Conservation (phyloP, 2,329 filamentous ascomycete species). For the Paramyrothecium sp. region DNA sequence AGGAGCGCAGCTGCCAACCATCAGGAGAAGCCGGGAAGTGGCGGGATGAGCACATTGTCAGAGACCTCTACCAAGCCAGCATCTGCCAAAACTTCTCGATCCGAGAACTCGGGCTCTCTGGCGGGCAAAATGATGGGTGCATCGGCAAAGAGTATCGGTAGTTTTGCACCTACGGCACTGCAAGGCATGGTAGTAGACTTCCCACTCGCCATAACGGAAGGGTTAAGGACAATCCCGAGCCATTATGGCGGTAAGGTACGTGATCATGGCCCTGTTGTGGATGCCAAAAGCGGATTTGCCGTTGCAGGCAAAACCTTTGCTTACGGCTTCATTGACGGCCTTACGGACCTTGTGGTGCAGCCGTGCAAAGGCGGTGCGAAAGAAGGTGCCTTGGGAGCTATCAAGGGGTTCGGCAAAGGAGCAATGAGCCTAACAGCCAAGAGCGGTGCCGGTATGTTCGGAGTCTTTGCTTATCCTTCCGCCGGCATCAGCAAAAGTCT, state of each 20-base stretch:
- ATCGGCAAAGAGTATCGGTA: conserved; percentile 8
- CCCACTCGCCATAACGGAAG: conserved; percentile 16
- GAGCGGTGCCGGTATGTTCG: conserved; percentile 6
- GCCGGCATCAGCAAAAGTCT: conserved; percentile 8
- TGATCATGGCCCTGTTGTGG: conserved; percentile 6
- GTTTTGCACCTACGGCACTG: conserved; percentile 12
- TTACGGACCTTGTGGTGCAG: conserved; percentile 8
- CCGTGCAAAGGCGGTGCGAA: conserved; percentile 5
- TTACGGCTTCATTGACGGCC: conserved; percentile 7
- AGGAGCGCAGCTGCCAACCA: background rate
- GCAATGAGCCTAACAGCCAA: conserved; percentile 5
- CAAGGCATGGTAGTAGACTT: conserved; percentile 9
- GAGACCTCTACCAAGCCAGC: background rate
- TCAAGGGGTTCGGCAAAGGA: conserved; percentile 9
- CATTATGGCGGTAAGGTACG: conserved; percentile 9
- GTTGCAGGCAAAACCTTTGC: conserved; percentile 9
- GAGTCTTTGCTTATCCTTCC: conserved; percentile 5
- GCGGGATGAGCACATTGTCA: background rate
- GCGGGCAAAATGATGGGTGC: conserved; percentile 9
- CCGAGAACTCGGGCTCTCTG: background rate
- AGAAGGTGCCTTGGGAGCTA: conserved; percentile 6
- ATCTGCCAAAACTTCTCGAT: background rate
- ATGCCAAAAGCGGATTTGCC: conserved; percentile 8
- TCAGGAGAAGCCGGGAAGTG: background rate
- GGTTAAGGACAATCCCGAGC: conserved; percentile 11